A percentile compares a stretch with the other conserved stretches of the same genome.
These are phyloP conservation scores for Helotiales sp. DNA, from an alignment of 2,329 filamentous ascomycete genomes.

Conservation along the genomic window DNA sequence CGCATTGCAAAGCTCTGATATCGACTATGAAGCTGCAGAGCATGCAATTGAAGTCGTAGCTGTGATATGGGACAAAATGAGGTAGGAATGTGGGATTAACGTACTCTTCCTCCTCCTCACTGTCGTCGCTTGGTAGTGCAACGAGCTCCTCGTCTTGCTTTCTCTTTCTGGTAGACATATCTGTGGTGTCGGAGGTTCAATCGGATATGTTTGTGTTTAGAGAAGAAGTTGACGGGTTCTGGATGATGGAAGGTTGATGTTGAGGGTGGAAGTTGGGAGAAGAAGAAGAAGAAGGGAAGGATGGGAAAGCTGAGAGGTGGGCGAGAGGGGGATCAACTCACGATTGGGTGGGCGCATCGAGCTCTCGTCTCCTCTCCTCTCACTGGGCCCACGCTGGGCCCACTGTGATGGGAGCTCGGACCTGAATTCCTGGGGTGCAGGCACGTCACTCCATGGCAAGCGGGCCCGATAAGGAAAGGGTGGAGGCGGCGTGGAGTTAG, in stretches of 20 bases:
- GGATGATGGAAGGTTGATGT: not conserved
- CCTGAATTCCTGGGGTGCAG: constrained; percentile 16
- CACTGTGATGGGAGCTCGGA: constrained; percentile 12
- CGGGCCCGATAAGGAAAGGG: not conserved
- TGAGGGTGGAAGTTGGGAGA: not conserved
- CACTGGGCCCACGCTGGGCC: not conserved
- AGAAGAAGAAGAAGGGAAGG: not conserved
- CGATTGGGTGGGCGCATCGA: constrained; percentile 6
- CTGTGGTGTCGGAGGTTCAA: not conserved
- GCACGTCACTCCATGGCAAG: constrained; percentile 10
- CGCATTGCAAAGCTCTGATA: constrained; percentile 12
- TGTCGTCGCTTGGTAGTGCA: constrained; percentile 39
- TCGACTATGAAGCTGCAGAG: constrained; percentile 18
- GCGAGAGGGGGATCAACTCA: not conserved
- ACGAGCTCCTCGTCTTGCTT: constrained; percentile 42
- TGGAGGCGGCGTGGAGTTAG: not conserved
- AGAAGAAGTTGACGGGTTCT: not conserved
- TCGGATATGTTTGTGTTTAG: not conserved
- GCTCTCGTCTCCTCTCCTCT: not conserved
- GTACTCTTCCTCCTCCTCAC: constrained; percentile 42
- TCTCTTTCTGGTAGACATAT: constrained; percentile 38
- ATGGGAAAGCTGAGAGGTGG: not conserved
- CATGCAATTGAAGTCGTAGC: constrained; percentile 17
- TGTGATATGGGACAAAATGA: not conserved
- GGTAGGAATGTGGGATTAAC: constrained; percentile 18